phyloP scores from a whole-genome alignment of 2,329 filamentous ascomycete species.

The Ophiostoma tasmaniense region DNA sequence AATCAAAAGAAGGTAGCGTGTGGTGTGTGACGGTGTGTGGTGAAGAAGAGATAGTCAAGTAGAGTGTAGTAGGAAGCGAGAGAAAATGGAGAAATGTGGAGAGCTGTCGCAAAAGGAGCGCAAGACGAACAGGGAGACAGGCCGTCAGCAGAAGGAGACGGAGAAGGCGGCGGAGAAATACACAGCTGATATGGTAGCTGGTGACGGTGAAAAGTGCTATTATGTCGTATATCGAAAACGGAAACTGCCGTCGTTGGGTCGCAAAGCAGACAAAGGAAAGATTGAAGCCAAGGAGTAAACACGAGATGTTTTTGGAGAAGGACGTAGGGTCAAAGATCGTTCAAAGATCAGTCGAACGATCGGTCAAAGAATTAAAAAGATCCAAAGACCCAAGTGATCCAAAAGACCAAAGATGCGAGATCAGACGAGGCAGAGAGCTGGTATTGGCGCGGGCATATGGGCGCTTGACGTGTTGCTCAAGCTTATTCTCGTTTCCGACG shows the following conservation, averaged over 20 bases:
- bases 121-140: not conserved
- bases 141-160: not conserved
- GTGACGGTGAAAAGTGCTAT: not conserved
- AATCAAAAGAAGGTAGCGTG: not conserved
- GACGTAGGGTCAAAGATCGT: not conserved
- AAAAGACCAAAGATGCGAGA: too few species aligned
- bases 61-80: not conserved
- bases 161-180: not conserved
- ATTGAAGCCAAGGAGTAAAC: not conserved
- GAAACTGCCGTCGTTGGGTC: not conserved
- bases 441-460: too few species aligned
- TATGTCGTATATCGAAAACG: not conserved
- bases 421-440: not conserved
- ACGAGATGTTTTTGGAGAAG: not conserved
- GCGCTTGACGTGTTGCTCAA: not conserved
- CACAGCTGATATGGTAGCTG: too few species aligned
- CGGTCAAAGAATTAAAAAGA: not conserved
- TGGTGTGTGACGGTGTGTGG: not conserved
- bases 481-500: not conserved
- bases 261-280: conserved; percentile 1
- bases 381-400: too few species aligned
- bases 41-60: not conserved
- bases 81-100: conserved; percentile 7
- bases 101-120: conserved; percentile 7
- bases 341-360: not conserved